Evolutionary conservation across 306 rosid genomes (phyloP).

Genomic region (Rosa chinensis): DNA sequence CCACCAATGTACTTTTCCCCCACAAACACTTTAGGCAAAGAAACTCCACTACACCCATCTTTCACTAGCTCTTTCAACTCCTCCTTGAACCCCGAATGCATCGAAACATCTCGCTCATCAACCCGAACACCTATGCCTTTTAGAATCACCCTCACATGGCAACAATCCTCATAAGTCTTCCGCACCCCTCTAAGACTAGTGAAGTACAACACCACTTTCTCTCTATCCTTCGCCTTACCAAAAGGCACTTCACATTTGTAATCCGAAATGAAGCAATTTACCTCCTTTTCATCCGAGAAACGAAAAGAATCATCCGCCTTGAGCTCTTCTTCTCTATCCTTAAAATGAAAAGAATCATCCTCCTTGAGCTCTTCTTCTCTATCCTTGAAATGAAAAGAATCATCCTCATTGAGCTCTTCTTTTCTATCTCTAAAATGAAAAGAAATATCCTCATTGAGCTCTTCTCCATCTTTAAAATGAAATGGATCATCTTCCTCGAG

Average conservation of each 20-base stretch:
- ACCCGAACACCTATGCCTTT: constrained; percentile 57
- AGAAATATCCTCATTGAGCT: neutral
- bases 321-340: neutral
- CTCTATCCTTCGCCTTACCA: constrained; percentile 42
- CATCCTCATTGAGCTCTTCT: constrained; percentile 34
- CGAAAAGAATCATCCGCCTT: neutral
- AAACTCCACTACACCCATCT: constrained; percentile 41
- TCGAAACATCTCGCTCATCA: constrained; percentile 87
- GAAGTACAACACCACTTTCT: constrained; percentile 62
- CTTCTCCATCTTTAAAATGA: constrained; percentile 4
- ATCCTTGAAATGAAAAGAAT: neutral
- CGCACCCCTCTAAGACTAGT: constrained; percentile 82
- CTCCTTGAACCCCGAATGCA: constrained; percentile 89
- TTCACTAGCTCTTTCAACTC: constrained; percentile 64
- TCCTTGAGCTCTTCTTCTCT: neutral
- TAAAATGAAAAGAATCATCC: neutral
- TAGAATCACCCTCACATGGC: constrained; percentile 64
- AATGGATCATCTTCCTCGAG: constrained; percentile 26
- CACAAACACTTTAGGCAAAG: constrained; percentile 76
- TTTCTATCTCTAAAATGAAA: neutral
- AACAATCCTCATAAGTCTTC: constrained; percentile 88
- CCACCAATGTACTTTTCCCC: constrained; percentile 74
- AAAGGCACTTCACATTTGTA: constrained; percentile 16
- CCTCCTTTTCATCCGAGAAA: constrained; percentile 23
- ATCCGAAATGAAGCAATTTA: constrained; percentile 13